Percentiles rank a stretch among this genome's conserved stretches.
Evolutionary conservation across 2,329 filamentous ascomycete genomes (phyloP).

Genomic region (Albophoma yamanashiensis): DNA sequence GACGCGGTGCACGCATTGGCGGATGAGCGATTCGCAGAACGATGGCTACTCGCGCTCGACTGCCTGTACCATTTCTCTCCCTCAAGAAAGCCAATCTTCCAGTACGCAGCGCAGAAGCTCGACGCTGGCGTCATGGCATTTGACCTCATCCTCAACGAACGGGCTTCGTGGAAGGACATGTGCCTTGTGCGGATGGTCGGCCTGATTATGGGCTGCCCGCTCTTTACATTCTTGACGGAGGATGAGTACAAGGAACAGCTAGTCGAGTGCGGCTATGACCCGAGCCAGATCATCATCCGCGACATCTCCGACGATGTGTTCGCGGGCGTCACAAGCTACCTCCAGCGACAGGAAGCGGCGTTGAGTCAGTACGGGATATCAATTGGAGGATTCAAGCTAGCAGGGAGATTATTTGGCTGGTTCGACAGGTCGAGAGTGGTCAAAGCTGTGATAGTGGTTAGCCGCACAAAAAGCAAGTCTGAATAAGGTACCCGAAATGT

Average conservation of each 20-base stretch:
- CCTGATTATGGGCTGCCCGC: conserved; percentile 35
- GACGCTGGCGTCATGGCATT: conserved; percentile 43
- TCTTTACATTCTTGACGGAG: conserved; percentile 35
- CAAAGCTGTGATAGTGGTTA: conserved; percentile 23
- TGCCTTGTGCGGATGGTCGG: conserved; percentile 30
- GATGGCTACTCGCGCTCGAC: conserved; percentile 45
- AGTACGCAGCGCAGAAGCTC: conserved; percentile 26
- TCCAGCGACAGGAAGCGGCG: conserved; percentile 23
- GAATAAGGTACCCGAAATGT: background rate
- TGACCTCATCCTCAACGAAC: conserved; percentile 33
- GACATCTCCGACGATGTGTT: conserved; percentile 46
- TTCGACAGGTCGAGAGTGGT: conserved; percentile 21
- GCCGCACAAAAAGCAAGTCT: conserved; percentile 7
- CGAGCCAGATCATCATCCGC: conserved; percentile 26
- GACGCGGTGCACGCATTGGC: conserved; percentile 15
- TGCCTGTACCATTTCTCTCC: conserved; percentile 47
- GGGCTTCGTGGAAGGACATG: conserved; percentile 15
- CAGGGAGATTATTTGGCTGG: conserved; percentile 27
- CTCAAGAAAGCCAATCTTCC: conserved; percentile 34
- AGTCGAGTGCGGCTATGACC: conserved; percentile 34
- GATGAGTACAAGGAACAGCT: conserved; percentile 33
- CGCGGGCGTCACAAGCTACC: conserved; percentile 31
- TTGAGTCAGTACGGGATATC: conserved; percentile 24
- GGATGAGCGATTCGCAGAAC: conserved; percentile 15
- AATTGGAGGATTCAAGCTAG: conserved; percentile 23